Base-by-base conservation (phyloP, 257 asterid species). In the Capsicum pubescens region DNA sequence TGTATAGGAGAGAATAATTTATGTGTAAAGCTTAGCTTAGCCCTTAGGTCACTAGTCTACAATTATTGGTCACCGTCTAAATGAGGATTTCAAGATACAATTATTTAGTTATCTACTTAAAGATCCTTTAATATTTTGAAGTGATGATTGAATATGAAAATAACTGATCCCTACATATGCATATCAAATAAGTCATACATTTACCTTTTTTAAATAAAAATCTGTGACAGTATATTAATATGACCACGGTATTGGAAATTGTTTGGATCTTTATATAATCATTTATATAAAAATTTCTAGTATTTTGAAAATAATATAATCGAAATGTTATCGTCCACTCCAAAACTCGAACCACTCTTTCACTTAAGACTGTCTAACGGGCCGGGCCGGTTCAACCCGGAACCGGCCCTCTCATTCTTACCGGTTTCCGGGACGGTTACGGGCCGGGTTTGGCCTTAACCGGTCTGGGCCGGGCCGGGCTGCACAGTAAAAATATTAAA, bases 61-160 rank as follows among this genome's bases (percentile, higher is more conserved):
- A 9, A 48, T 72, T 72, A 72, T 72, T 74, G 80, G 60, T 74
- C 80, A 48, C 80, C 60, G 21, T 74, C 44, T 74, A 50, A 72
- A 74, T 3, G 58, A 48, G 60, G 80, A 74, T 48, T 50, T 74
- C 80, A 11, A 74, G 60, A 74, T 6, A 12, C 17, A 19, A 48
- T 48, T 48, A 74, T 14, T 6, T 7, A 1, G 12, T 72, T 19
- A 9, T 48, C 80, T 46, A 19, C 12, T 72, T 48, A n/a, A 48
- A 11, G 12, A 48, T 72, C 1, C 13, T 72, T 72, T 48, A 48
- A n/a, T 46, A 5, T 19, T 72, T 72, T 72, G 7, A 72, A 72
- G 39, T 12, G 48, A 3, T 19, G n/a, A 72, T 72, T 72, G 80
- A 39, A 72, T 72, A 11, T 48, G 80, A 48, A 6, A 71, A 68